Conservation (phyloP, 305 asterid genomes). For the Striga hermonthica region DNA sequence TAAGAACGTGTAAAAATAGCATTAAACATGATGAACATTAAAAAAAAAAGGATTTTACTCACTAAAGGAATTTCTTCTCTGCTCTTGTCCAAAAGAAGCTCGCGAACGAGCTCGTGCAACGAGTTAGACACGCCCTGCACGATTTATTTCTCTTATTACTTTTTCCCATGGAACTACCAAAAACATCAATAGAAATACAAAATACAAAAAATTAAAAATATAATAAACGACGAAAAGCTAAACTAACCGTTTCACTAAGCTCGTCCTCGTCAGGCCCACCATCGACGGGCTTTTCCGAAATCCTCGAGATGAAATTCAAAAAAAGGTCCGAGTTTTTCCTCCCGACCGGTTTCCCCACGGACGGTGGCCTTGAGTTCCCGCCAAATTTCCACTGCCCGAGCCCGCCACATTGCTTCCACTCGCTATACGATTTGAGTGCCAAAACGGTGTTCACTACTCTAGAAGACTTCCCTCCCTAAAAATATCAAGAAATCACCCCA, state of each 20-base stretch:
- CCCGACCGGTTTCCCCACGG: conserved; percentile 53
- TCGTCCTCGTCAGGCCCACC: conserved; percentile 35
- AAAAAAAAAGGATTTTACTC: conserved; percentile 34
- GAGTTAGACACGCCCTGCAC: conserved; percentile 54
- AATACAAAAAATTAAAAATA: too few relatives aligned
- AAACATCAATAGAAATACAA: too few relatives aligned
- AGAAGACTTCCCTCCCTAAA: conserved; percentile 75
- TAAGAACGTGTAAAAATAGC: background rate
- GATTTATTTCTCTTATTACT: too few relatives aligned
- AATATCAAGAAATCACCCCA: too few relatives aligned
- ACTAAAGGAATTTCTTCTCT: conserved; percentile 82
- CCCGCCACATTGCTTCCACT: conserved; percentile 81
- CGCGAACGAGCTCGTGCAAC: conserved; percentile 51
- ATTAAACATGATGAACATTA: background rate
- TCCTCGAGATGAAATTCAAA: conserved; percentile 61
- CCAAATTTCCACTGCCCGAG: conserved; percentile 60
- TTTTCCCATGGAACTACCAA: too few relatives aligned
- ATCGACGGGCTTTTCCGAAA: conserved; percentile 54
- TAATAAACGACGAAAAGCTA: too few relatives aligned
- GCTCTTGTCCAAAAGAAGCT: conserved; percentile 65
- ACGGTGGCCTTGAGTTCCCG: conserved; percentile 57
- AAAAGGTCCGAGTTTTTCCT: conserved; percentile 61
- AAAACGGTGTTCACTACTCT: conserved; percentile 75
- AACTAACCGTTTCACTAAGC: conserved; percentile 53
- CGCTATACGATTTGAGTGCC: conserved; percentile 71